A percentile compares a stretch with the other conserved stretches of the same genome.
Conservation (phyloP, 2,329 filamentous ascomycete genomes). For the Macrophomina pseudophaseolina region DNA sequence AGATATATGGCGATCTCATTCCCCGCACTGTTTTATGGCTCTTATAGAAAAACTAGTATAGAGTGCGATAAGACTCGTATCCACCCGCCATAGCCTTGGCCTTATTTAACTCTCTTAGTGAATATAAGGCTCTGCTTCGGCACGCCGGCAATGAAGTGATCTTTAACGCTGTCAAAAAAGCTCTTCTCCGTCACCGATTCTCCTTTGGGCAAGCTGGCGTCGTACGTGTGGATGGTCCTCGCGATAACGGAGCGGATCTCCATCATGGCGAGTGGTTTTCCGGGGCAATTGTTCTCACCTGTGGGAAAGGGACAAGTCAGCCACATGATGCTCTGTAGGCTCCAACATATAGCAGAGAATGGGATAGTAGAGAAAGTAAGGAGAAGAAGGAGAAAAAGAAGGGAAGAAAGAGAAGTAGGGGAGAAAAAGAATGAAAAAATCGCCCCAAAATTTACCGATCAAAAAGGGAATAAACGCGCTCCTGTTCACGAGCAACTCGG, state of each 20-base stretch:
- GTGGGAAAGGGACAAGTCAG: background rate
- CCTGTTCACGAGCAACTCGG: background rate
- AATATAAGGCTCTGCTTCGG: conserved; percentile 11
- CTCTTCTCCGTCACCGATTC: conserved; percentile 30
- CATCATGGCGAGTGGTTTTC: conserved; percentile 17
- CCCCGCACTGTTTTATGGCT: background rate
- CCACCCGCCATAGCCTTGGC: background rate
- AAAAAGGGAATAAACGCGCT: conserved; percentile 9
- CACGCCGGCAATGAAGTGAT: conserved; percentile 36
- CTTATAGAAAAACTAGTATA: background rate
- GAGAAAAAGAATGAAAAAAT: no score
- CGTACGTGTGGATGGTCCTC: conserved; percentile 4
- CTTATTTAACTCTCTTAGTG: background rate
- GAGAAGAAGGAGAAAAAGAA: background rate
- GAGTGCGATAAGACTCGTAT: background rate
- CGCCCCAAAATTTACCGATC: background rate
- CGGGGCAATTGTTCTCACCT: conserved; percentile 16
- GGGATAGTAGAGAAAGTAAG: background rate
- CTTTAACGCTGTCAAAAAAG: conserved; percentile 34
- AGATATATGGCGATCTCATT: background rate
- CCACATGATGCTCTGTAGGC: background rate
- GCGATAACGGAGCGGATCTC: conserved; percentile 14
- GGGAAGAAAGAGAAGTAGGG: no score
- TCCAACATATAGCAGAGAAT: background rate
- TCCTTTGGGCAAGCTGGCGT: conserved; percentile 32